These are phyloP conservation scores for Trypanosoma mega DNA, from an alignment of 208 protist species.

Conservation along the genomic window DNA sequence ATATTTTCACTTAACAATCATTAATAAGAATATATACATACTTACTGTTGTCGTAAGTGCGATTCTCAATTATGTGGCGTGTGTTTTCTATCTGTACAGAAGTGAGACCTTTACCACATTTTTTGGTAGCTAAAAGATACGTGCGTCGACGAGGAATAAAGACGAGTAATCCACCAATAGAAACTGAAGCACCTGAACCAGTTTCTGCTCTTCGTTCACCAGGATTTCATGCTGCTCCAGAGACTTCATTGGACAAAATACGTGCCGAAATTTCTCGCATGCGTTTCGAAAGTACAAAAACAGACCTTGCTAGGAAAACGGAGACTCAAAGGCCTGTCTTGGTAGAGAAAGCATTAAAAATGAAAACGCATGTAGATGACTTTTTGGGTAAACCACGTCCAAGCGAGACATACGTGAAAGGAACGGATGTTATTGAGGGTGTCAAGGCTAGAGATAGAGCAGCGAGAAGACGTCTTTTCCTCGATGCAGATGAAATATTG, in stretches of 20 bases:
- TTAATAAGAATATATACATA: too few species aligned
- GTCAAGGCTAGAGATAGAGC: constrained; percentile 32
- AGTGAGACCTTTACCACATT: too few species aligned
- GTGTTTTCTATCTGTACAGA: too few species aligned
- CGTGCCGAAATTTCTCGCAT: constrained; percentile 39
- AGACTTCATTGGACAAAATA: constrained; percentile 61
- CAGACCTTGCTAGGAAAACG: constrained; percentile 10
- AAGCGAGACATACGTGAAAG: constrained; percentile 50
- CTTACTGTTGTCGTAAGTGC: too few species aligned
- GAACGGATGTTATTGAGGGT: constrained; percentile 55
- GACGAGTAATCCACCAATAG: background rate
- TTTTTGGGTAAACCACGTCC: constrained; percentile 27
- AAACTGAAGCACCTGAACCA: constrained; percentile 4
- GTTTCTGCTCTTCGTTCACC: constrained; percentile 21
- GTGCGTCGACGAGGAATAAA: constrained; percentile 6
- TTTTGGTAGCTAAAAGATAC: too few species aligned
- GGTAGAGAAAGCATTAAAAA: constrained; percentile 16
- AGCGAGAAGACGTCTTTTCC: constrained; percentile 35
- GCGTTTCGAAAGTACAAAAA: constrained; percentile 9
- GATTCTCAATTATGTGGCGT: too few species aligned
- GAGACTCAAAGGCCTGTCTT: constrained; percentile 10
- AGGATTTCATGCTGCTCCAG: constrained; percentile 48
- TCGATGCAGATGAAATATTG: constrained; percentile 70
- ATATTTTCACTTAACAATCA: too few species aligned
- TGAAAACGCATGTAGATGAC: constrained; percentile 4